Evolutionary conservation across 106 monocot species (phyloP).

Genomic region (Narthecium ossifragum): DNA sequence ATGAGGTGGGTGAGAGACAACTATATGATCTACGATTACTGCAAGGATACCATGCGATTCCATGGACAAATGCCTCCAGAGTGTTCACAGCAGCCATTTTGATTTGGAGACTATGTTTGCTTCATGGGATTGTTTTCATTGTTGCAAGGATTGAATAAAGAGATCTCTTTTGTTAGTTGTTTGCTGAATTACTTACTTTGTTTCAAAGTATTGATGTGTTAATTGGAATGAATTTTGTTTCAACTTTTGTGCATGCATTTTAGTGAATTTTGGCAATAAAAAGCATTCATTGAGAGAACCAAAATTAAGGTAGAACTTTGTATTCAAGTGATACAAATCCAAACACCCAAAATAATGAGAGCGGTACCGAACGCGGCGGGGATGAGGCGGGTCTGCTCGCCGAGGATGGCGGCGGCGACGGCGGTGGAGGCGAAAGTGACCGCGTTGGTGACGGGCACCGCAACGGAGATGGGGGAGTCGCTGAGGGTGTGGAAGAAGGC

Average conservation of each 20-base stretch:
- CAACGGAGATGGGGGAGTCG: conserved; percentile 76
- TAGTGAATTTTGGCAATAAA: too few relatives aligned
- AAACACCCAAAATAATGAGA: conserved; percentile 73
- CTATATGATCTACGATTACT: conserved; percentile 17
- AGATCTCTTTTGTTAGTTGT: too few relatives aligned
- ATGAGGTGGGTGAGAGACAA: conserved; percentile 12
- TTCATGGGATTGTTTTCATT: not conserved
- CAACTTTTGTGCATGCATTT: too few relatives aligned
- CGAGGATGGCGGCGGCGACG: conserved; percentile 46
- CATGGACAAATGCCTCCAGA: conserved; percentile 7
- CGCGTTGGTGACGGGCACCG: conserved; percentile 95
- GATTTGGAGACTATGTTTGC: not conserved
- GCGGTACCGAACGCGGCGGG: conserved; percentile 36
- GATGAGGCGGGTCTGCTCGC: conserved; percentile 48
- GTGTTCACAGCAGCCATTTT: conserved; percentile 1
- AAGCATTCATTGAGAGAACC: too few relatives aligned
- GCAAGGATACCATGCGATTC: conserved; percentile 17
- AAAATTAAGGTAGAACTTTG: too few relatives aligned
- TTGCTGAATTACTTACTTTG: too few relatives aligned
- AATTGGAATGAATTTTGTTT: too few relatives aligned
- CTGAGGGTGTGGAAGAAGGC: conserved; percentile 83
- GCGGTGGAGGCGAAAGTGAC: conserved; percentile 95
- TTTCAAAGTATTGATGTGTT: too few relatives aligned
- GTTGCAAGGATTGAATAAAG: not conserved
- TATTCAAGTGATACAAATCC: conserved; percentile 69